Percentiles rank a stretch among this genome's conserved stretches.
These are phyloP conservation scores for Auricularia cornea DNA, from an alignment of 768 basidiomycete genomes.

Conservation along the genomic window DNA sequence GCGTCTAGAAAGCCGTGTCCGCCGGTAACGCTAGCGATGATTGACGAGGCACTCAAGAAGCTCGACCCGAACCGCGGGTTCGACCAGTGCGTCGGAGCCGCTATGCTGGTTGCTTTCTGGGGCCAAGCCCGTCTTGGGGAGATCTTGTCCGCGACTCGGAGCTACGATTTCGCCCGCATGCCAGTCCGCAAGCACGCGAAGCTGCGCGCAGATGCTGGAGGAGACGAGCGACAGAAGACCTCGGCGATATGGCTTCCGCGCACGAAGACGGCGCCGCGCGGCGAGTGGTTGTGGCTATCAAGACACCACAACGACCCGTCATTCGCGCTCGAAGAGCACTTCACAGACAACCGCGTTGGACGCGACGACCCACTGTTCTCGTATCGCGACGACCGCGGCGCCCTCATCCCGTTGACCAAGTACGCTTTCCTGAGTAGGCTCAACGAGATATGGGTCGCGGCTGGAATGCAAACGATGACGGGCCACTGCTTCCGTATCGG, in stretches of 20 bases:
- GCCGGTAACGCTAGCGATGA: conserved; percentile 28
- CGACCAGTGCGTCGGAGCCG: conserved; percentile 34
- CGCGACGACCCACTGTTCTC: background rate
- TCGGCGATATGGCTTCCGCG: background rate
- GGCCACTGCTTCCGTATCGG: background rate
- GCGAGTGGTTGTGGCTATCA: background rate
- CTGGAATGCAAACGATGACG: background rate
- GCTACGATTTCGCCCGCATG: background rate
- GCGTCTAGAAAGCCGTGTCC: conserved; percentile 11
- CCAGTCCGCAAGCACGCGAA: background rate
- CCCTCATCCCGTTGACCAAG: background rate
- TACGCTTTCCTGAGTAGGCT: background rate
- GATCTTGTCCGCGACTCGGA: conserved; percentile 5
- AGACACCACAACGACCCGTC: background rate
- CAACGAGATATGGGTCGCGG: background rate
- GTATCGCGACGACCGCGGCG: background rate
- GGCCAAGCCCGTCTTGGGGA: conserved; percentile 34
- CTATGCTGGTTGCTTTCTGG: conserved; percentile 26
- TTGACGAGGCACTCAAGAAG: conserved; percentile 13
- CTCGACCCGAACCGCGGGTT: conserved; percentile 25
- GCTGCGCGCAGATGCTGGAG: background rate
- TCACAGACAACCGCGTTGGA: background rate
- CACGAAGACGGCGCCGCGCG: background rate
- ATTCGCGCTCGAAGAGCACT: background rate
- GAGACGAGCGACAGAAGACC: background rate